These are phyloP conservation scores for Nannizziopsis arthrosporioides DNA, from an alignment of 2,329 filamentous ascomycete species.

Conservation along the genomic window DNA sequence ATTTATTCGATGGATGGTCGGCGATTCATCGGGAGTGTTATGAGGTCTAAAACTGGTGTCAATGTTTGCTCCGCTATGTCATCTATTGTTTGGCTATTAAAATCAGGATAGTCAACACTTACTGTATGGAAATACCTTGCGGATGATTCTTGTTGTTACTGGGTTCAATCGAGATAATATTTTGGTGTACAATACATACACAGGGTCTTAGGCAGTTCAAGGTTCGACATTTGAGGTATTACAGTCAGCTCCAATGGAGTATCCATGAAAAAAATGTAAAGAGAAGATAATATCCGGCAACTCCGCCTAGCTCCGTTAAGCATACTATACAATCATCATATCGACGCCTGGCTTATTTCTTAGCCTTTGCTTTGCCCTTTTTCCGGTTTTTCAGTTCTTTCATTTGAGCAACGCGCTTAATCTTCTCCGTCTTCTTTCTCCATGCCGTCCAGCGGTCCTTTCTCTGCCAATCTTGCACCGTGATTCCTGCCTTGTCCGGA, in stretches of 20 bases:
- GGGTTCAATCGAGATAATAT: no score
- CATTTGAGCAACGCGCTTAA: slow-evolving; percentile 42
- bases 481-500: slow-evolving; percentile 48
- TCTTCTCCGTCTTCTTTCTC: slow-evolving; percentile 46
- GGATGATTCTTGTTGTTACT: no score
- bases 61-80: not conserved
- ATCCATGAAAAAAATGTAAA: not conserved
- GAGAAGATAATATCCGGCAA: not conserved
- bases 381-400: slow-evolving; percentile 40
- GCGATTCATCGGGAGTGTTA: slow-evolving; percentile 1
- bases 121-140: no score
- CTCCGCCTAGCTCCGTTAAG: not conserved
- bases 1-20: slow-evolving; percentile 51
- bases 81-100: not conserved
- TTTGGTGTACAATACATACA: no score
- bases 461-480: slow-evolving; percentile 45
- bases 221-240: no score
- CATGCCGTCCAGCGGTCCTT: slow-evolving; percentile 54
- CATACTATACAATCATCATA: not conserved
- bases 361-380: slow-evolving; percentile 22
- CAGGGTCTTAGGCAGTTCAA: no score
- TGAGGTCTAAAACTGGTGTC: not conserved
- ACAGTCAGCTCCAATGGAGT: no score
- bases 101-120: not conserved
- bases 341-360: slow-evolving; percentile 12